Evolutionary conservation across 257 asterid genomes (phyloP).

Genomic region (Capsicum rhomboideum): DNA sequence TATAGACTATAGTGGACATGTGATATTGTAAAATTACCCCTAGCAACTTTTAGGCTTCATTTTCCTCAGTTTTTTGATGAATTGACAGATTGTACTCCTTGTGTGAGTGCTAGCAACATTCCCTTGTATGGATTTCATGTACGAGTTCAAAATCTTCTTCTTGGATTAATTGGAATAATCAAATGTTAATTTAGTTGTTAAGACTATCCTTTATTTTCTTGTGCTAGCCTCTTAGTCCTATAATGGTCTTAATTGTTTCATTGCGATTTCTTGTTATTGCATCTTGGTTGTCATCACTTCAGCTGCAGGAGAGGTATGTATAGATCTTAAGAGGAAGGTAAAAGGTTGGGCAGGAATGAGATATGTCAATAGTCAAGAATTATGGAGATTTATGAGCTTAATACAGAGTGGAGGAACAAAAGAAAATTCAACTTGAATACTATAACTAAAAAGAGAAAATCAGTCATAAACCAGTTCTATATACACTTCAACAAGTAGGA

Average conservation of each 20-base stretch:
- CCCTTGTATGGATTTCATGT: no score
- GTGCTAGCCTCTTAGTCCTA: neutral
- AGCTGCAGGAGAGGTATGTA: neutral
- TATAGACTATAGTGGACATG: no score
- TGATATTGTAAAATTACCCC: no score
- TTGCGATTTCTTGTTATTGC: neutral
- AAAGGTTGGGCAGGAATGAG: neutral
- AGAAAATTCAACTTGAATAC: neutral
- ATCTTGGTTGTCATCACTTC: neutral
- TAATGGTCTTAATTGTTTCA: neutral
- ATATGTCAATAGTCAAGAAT: neutral
- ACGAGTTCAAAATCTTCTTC: no score
- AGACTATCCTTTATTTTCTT: no score
- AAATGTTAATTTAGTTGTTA: no score
- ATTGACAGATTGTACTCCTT: no score
- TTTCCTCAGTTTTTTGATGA: no score
- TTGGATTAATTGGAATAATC: no score
- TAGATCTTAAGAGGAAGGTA: neutral
- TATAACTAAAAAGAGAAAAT: neutral
- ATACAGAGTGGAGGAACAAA: neutral
- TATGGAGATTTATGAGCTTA: neutral
- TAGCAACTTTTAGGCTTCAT: no score
- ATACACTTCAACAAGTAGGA: neutral
- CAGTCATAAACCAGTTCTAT: neutral
- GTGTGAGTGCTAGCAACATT: no score